A percentile compares a stretch with the other conserved stretches of the same genome.
These are phyloP conservation scores for Boletellus deceptivus DNA, from an alignment of 1,284 basidiomycete genomes.

Conservation along the genomic window DNA sequence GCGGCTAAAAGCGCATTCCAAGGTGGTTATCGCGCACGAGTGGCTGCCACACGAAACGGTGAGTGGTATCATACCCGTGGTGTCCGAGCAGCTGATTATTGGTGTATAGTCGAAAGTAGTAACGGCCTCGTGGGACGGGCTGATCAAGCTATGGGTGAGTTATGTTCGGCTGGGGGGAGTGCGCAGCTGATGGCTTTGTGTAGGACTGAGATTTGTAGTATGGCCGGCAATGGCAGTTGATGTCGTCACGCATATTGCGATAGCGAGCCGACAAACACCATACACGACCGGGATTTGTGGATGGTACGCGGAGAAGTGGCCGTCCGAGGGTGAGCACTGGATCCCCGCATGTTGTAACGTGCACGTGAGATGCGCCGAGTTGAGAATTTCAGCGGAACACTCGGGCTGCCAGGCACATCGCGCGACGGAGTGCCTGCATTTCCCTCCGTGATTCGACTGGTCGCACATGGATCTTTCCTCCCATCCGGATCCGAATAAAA, in stretches of 20 bases:
- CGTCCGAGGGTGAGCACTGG: background rate
- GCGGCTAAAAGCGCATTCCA: conserved; percentile 83
- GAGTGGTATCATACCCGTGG: conserved; percentile 37
- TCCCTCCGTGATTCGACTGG: background rate
- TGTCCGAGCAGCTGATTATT: conserved; percentile 12
- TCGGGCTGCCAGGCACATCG: background rate
- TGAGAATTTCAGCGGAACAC: background rate
- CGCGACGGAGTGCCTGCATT: background rate
- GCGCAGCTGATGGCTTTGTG: conserved; percentile 11
- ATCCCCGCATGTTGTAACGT: background rate
- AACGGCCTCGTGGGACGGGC: conserved; percentile 95
- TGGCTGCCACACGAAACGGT: conserved; percentile 98
- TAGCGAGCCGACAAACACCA: background rate
- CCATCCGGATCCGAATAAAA: conserved; percentile 23
- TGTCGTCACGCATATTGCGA: background rate
- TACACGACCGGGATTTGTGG: background rate
- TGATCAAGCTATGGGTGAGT: conserved; percentile 91
- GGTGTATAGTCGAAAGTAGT: conserved; percentile 81
- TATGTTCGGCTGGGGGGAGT: background rate
- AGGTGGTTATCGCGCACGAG: conserved; percentile 95
- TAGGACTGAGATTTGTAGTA: conserved; percentile 36
- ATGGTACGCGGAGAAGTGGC: background rate
- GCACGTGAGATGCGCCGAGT: background rate
- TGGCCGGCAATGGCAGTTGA: conserved; percentile 9
- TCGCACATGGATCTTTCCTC: background rate